Evolutionary conservation across 495 filamentous ascomycete genomes (phyloP).

Genomic region (Recurvomyces mirabilis): DNA sequence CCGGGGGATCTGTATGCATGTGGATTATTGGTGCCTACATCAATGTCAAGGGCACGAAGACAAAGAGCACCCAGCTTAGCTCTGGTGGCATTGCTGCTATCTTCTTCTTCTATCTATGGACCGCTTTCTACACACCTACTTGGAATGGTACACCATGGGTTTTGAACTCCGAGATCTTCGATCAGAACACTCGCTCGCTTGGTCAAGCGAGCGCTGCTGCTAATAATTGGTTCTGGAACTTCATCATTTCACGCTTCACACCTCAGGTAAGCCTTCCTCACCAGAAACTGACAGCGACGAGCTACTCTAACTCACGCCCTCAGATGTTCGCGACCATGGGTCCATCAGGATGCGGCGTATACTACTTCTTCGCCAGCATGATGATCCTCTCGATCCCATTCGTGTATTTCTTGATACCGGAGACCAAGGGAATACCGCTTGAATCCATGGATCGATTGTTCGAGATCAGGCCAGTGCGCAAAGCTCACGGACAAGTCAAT

Average conservation of each 20-base stretch:
- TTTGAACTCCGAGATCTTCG: conserved; percentile 26
- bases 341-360: conserved; percentile 48
- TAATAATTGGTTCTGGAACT: conserved; percentile 48
- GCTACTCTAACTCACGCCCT: too few relatives aligned
- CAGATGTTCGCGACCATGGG: conserved; percentile 64
- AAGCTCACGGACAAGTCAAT: conserved; percentile 28
- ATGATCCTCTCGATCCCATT: conserved; percentile 59
- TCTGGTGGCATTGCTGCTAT: conserved; percentile 56
- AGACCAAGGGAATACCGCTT: conserved; percentile 32
- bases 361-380: conserved; percentile 66
- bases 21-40: conserved; percentile 25
- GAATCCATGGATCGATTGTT: conserved; percentile 43
- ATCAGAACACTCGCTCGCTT: conserved; percentile 34
- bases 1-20: conserved; percentile 45
- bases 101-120: conserved; percentile 75
- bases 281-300: too few relatives aligned
- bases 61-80: conserved; percentile 30
- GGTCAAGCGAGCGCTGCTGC: conserved; percentile 58
- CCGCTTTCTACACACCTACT: conserved; percentile 61
- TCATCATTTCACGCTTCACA: conserved; percentile 60
- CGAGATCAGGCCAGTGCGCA: conserved; percentile 42
- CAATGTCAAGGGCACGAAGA: conserved; percentile 39
- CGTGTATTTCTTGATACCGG: conserved; percentile 35
- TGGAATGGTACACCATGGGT: conserved; percentile 53
- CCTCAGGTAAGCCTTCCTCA: too few relatives aligned